Base-by-base conservation (phyloP, 768 basidiomycete species). In the Termitomyces sp. region DNA sequence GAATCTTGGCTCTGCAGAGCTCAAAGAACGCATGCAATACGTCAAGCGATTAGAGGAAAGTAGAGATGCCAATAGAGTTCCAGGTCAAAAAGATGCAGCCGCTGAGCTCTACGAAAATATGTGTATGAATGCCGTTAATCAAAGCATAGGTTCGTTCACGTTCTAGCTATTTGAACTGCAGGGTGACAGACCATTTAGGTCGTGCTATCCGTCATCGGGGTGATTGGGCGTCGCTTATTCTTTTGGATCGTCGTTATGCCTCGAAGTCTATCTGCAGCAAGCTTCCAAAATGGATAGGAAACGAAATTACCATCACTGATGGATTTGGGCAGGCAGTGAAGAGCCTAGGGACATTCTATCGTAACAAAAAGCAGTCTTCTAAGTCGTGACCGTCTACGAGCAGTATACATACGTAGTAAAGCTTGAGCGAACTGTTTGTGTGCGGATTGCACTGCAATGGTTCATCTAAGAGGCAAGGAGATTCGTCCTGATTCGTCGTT, bases 81-180 rank as follows among this genome's bases (percentile, higher is more conserved):
- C 65, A 0, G 78, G 80, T 10, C 68, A 75, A 56, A 84, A 81
- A 56, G 85, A 91, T 61, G 87, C 91, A 5, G 89, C 83, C 5
- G 78, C 84, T 22, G 93, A 94, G 72, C 74, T 96, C 54, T 98
- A 94, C 69, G 90, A 91, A 75, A 92, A 92, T 65, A 82, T 92
- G 81, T 92, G 90, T 65, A 92, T 91, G 88, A 89, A 87, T 62
- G 91, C 94, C 0, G 94, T 99, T 53, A 99, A 99, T 71, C 96
- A 99, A 69, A 93, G 91, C 56, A 97, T 99, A 60, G 96, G 95
- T 92, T 50, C 56, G 86, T 70, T 31, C 28, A 39, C 6, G 31
- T 22, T 42, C 44, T 2, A 16, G 47, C 28, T 28, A 39, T 45
- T 49, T 39, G 10, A n/a, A 57, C 42, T 57, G 9, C 33, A 36